Evolutionary conservation across 2,329 filamentous ascomycete species (phyloP).

Genomic region (Exophiala bonariae): DNA sequence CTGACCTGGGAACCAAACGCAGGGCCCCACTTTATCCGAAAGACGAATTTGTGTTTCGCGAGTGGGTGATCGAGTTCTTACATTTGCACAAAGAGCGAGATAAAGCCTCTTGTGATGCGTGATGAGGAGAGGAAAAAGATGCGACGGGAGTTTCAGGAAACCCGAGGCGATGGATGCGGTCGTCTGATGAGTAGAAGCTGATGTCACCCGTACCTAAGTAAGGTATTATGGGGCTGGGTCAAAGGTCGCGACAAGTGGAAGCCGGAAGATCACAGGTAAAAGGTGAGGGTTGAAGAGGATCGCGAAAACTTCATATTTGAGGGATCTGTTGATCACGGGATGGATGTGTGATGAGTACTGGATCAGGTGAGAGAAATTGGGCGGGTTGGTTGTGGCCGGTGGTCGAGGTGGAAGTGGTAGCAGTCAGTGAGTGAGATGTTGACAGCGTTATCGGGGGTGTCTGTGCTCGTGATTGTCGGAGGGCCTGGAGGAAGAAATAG

Average conservation of each 20-base stretch:
- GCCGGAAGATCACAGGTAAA: constrained; percentile 10
- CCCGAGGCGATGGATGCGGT: not conserved
- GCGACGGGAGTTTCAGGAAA: not conserved
- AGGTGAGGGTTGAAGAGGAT: not conserved
- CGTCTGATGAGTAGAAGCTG: not conserved
- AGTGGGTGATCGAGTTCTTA: constrained; percentile 9
- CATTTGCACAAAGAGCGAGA: constrained; percentile 8
- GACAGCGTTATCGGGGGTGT: constrained; percentile 11
- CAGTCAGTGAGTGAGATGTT: not conserved
- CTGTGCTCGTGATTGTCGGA: constrained; percentile 6
- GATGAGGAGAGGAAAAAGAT: not conserved
- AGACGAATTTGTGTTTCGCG: constrained; percentile 12
- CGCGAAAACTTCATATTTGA: constrained; percentile 19
- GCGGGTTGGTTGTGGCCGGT: constrained; percentile 4
- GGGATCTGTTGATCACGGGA: constrained; percentile 1
- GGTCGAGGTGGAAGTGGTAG: too few relatives aligned
- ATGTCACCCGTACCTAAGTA: not conserved
- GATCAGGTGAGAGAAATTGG: constrained; percentile 13
- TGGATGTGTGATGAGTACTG: not conserved
- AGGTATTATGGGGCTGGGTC: constrained; percentile 17
- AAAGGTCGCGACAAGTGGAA: constrained; percentile 15
- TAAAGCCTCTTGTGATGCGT: too few relatives aligned
- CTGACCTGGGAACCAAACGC: not conserved
- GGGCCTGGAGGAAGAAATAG: not conserved
- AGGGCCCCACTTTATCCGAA: constrained; percentile 21